These are phyloP conservation scores for Xylariales sp. DNA, from an alignment of 2,329 filamentous ascomycete species.

Conservation along the genomic window DNA sequence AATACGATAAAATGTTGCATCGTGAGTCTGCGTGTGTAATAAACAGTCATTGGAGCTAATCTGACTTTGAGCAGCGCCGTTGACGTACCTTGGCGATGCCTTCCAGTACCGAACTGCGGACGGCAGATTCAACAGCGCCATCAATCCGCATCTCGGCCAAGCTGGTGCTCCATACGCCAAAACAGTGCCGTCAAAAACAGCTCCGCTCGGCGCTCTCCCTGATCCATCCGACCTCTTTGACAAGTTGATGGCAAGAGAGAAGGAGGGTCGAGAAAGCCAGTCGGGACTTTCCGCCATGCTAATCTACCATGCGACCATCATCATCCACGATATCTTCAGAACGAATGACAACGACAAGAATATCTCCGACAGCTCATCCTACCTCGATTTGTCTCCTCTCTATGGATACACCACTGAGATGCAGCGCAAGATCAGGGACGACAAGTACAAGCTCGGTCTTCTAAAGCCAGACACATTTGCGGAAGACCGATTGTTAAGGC, in stretches of 20 bases:
- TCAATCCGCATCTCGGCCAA: slow-evolving; percentile 58
- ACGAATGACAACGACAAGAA: no score
- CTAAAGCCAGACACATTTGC: slow-evolving; percentile 69
- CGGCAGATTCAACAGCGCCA: slow-evolving; percentile 48
- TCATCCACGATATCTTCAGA: no score
- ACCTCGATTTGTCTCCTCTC: slow-evolving; percentile 68
- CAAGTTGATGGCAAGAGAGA: slow-evolving; percentile 55
- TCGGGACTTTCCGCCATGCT: slow-evolving; percentile 71
- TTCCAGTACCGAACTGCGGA: slow-evolving; percentile 24
- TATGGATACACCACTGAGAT: slow-evolving; percentile 65
- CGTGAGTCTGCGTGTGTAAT: not conserved
- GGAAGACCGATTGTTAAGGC: slow-evolving; percentile 59
- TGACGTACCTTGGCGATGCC: no score
- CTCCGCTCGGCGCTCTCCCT: slow-evolving; percentile 55
- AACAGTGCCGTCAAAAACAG: slow-evolving; percentile 53
- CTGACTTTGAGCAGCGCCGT: slow-evolving; percentile 1
- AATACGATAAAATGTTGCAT: no score
- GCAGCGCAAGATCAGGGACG: slow-evolving; percentile 58
- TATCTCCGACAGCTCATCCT: slow-evolving; percentile 68
- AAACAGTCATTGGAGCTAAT: not conserved
- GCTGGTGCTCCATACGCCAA: slow-evolving; percentile 65
- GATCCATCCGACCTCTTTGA: slow-evolving; percentile 66
- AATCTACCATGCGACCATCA: slow-evolving; percentile 70
- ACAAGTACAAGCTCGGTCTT: slow-evolving; percentile 56
- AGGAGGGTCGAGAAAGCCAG: slow-evolving; percentile 55